phyloP scores from a whole-genome alignment of 345 rosid genomes.

The Rhodamnia rubescens region DNA sequence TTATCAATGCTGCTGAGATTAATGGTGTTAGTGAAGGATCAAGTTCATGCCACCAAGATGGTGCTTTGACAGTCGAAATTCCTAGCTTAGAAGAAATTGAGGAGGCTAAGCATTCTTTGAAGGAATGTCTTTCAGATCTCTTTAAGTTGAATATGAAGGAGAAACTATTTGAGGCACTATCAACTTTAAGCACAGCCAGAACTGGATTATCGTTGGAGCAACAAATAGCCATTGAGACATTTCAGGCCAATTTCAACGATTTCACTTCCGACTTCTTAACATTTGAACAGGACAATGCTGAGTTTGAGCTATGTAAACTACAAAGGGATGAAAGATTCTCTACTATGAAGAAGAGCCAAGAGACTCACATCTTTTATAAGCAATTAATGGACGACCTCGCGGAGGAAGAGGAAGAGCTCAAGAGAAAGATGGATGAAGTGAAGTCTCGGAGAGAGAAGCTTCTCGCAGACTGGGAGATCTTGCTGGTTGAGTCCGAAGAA shows the following conservation, averaged over 20 bases:
- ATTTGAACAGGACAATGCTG: neutral
- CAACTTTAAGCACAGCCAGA: neutral
- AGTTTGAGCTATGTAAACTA: neutral
- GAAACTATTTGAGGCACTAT: neutral
- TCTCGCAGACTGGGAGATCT: neutral
- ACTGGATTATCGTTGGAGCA: neutral
- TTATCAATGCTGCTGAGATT: neutral
- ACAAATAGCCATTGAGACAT: neutral
- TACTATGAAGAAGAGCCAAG: neutral
- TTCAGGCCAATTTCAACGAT: neutral
- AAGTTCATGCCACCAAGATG: too few species aligned
- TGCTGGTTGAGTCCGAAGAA: neutral
- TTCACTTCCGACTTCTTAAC: neutral
- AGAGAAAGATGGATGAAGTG: neutral
- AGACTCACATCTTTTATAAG: neutral
- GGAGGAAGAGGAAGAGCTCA: neutral
- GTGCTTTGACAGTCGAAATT: neutral
- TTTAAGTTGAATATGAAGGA: neutral
- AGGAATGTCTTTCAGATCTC: neutral
- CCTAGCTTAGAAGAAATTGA: neutral
- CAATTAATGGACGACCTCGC: neutral
- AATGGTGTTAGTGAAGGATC: neutral
- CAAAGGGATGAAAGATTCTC: neutral
- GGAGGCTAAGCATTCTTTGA: too few species aligned
- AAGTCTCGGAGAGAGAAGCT: neutral